These are phyloP conservation scores for Tetracentron sinense DNA, from an alignment of 164 flowering plant genomes.

Conservation along the genomic window DNA sequence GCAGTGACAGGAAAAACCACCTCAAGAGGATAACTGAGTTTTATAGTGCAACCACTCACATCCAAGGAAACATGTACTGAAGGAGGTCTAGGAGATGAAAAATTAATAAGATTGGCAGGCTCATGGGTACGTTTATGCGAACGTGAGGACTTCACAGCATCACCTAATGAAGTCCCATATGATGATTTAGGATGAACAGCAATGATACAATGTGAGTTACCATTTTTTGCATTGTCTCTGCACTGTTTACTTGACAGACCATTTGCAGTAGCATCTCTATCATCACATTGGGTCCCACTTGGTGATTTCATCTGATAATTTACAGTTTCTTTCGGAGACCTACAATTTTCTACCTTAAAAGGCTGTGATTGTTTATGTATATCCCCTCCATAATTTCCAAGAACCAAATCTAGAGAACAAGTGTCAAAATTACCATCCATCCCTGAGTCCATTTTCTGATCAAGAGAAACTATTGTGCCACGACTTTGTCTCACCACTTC, in stretches of 20 bases:
- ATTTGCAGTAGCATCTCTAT: neutral
- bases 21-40: too few species aligned
- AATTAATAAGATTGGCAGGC: too few species aligned
- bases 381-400: constrained; percentile 13
- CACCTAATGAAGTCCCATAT: neutral
- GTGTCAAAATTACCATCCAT: constrained; percentile 6
- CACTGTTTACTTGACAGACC: neutral
- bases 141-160: constrained; percentile 1
- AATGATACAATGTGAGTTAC: constrained; percentile 6
- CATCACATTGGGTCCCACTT: neutral
- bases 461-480: constrained; percentile 3
- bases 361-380: neutral
- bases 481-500: constrained; percentile 5
- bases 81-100: too few species aligned
- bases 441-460: constrained; percentile 1
- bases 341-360: constrained; percentile 1
- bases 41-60: too few species aligned
- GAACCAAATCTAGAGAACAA: constrained; percentile 10
- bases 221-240: constrained; percentile 9
- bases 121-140: too few species aligned
- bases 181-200: neutral
- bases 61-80: too few species aligned
- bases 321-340: constrained; percentile 5
- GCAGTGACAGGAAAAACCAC: too few species aligned
- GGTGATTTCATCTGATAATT: neutral